phyloP scores from a whole-genome alignment of 495 filamentous ascomycete genomes.

The Aspergillus haitiensis region DNA sequence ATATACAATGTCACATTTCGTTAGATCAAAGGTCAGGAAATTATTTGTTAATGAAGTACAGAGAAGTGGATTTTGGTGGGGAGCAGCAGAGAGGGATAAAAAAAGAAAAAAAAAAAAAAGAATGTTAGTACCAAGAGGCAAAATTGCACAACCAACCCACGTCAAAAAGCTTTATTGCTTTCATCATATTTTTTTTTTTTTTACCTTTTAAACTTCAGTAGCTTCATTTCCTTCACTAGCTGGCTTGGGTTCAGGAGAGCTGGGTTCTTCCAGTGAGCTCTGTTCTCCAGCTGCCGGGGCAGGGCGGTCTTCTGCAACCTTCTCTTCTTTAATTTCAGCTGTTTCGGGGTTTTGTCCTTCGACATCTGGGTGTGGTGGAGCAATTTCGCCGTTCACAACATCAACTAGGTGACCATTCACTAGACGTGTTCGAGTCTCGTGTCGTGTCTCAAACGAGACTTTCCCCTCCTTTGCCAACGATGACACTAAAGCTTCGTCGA shows the following conservation, averaged over 20 bases:
- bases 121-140: conserved; percentile 4
- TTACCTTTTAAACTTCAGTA: conserved; percentile 37
- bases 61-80: conserved; percentile 15
- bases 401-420: conserved; percentile 41
- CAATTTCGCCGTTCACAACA: conserved; percentile 70
- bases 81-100: conserved; percentile 1
- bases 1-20: conserved; percentile 27
- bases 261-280: conserved; percentile 56
- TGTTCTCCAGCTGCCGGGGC: conserved; percentile 61
- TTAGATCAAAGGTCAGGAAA: conserved; percentile 20
- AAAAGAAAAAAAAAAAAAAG: conserved; percentile 12
- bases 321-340: conserved; percentile 37
- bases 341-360: conserved; percentile 73
- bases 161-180: conserved; percentile 6
- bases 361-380: conserved; percentile 82
- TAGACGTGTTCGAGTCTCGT: conserved; percentile 80
- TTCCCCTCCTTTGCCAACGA: conserved; percentile 74
- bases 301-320: conserved; percentile 41
- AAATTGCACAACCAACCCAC: conserved; percentile 9
- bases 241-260: conserved; percentile 63
- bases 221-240: conserved; percentile 77
- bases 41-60: conserved; percentile 24
- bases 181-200: conserved; percentile 8
- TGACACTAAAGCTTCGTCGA: conserved; percentile 80
- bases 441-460: conserved; percentile 90